Percentiles rank a stretch among this genome's conserved stretches.
Evolutionary conservation across 768 basidiomycete genomes (phyloP).

Genomic region (Suillus americanus): DNA sequence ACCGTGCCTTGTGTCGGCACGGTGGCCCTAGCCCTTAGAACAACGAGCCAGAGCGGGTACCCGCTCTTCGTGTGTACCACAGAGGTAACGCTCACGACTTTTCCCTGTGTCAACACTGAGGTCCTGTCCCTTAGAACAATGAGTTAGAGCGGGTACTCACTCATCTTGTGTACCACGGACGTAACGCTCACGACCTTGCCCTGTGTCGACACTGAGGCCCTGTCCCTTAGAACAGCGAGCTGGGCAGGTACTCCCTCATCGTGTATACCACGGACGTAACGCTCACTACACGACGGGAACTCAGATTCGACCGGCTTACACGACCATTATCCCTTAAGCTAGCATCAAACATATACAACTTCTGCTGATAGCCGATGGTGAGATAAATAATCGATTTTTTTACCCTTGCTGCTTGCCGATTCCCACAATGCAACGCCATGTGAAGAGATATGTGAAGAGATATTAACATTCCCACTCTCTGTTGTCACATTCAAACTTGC

Average conservation of each 20-base stretch:
- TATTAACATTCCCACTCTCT: neutral
- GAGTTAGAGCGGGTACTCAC: neutral
- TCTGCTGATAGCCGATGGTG: neutral
- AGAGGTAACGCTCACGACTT: no score
- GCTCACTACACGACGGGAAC: neutral
- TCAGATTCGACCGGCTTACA: neutral
- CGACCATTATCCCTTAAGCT: neutral
- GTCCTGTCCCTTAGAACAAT: neutral
- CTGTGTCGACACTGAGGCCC: no score
- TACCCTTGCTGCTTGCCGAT: neutral
- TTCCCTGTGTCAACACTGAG: neutral
- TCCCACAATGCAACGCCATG: slow-evolving; percentile 8
- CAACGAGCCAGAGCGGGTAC: neutral
- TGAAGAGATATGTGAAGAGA: slow-evolving; percentile 7
- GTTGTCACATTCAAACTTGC: neutral
- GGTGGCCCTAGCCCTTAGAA: neutral
- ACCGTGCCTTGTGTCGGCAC: neutral
- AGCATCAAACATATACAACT: neutral
- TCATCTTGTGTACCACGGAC: no score
- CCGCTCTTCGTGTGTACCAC: no score
- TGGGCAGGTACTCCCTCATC: no score
- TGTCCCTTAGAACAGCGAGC: no score
- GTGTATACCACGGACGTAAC: no score
- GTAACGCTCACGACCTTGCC: no score
- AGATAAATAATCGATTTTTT: neutral